Evolutionary conservation across 108 stramenopile genomes (phyloP), one percentile per base, ranked within the genome.

Genomic region (Nitzschia sp.): DNA sequence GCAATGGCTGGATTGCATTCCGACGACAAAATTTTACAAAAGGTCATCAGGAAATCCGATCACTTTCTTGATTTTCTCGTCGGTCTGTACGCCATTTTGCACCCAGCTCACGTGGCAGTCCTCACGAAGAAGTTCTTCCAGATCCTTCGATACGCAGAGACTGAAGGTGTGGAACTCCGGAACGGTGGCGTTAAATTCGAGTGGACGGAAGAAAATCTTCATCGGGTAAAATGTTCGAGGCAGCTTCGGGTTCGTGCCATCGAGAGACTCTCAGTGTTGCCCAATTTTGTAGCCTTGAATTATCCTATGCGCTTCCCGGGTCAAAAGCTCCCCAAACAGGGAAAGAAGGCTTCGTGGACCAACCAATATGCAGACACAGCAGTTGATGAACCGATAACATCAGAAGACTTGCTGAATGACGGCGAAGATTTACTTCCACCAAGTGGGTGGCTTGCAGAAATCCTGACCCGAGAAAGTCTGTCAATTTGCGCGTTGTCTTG

Each of bases 401-500:
- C 57, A 17, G 71, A 66, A 28, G 47, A 53, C 31, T 11, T 67
- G 2, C 5, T 67, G 33, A 70, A 67, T 21, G 38, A 29, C 45
- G 45, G 66, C 17, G 51, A 75, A 68, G 54, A 63, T 17, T 46
- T 70, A 33, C 65, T 82, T 26, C 94, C 94, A 6, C 63, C 66
- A 68, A 66, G 70, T 64, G 89, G 86, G 26, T 95, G 94, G 94
- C 78, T 95, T 28, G 80, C 89, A 3, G 77, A 85, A 1, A 51
- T 92, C 30, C 77, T 95, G 5, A 80, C 82, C 33, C 64, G 77
- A 35, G 86, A 95, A 73, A 78, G 86, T 47, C 68, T 95, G 19
- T 79, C 84, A 6, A 90, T 95, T 17, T 91, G 86, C 54, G 65
- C 83, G 27, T 33, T 69, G 0, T 91, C 91, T 6, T 91, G 91